Conservation (phyloP, 306 rosid species). For the Fragaria ananassa region DNA sequence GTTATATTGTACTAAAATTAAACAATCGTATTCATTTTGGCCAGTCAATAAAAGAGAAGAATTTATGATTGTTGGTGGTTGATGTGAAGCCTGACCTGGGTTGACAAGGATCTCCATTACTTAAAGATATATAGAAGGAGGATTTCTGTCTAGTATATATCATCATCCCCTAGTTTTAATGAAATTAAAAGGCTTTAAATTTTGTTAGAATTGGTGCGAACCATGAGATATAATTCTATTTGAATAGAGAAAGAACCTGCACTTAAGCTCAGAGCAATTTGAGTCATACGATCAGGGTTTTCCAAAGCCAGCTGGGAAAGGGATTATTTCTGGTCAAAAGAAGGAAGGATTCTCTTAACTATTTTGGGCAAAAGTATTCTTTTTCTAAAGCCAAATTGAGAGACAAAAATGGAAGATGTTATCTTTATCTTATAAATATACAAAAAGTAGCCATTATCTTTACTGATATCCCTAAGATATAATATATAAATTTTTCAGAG, state of each 20-base stretch:
- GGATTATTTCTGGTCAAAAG: conserved; percentile 34
- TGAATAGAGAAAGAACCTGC: not conserved
- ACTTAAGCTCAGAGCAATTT: not conserved
- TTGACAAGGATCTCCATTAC: conserved; percentile 11
- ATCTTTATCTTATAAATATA: conserved; percentile 20
- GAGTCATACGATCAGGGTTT: not conserved
- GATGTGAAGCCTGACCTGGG: not conserved
- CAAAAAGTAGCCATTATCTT: conserved; percentile 23
- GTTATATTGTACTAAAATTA: not conserved
- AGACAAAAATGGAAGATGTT: conserved; percentile 27
- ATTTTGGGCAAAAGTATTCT: conserved; percentile 28
- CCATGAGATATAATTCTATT: not conserved
- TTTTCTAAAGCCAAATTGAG: conserved; percentile 26
- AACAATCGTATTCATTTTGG: not conserved
- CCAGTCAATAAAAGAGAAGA: conserved; percentile 7
- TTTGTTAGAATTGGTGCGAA: not conserved
- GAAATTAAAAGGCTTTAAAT: not conserved
- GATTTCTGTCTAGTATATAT: not conserved
- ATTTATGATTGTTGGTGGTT: conserved; percentile 10
- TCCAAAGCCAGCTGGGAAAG: conserved; percentile 13
- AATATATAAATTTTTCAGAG: conserved; percentile 17
- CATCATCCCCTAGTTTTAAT: not conserved
- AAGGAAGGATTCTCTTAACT: conserved; percentile 33
- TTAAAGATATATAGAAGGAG: conserved; percentile 8
- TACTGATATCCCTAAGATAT: conserved; percentile 16